Conservation (phyloP, 441 rosid genomes). For the Erodium moschatum region DNA sequence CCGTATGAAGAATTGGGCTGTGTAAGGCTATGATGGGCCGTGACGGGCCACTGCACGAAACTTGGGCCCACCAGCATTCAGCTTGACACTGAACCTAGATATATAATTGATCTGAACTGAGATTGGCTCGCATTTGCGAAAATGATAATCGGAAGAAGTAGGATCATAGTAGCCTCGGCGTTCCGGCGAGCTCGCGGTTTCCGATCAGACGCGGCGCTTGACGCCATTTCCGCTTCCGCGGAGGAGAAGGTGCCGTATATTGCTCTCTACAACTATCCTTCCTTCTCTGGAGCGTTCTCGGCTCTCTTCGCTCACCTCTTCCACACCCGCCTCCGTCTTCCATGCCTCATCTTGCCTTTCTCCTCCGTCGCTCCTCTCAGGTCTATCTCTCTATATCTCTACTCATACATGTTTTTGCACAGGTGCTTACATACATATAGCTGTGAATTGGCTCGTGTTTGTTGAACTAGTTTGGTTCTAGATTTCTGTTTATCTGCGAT, state of each 20-base stretch:
- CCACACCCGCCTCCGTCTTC: conserved; percentile 46
- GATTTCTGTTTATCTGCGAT: background rate
- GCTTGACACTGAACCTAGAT: background rate
- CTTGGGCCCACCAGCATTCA: background rate
- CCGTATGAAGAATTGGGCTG: background rate
- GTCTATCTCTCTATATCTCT: conserved; percentile 16
- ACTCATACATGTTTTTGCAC: background rate
- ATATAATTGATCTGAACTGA: background rate
- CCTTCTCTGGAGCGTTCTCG: conserved; percentile 70
- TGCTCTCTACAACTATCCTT: conserved; percentile 66
- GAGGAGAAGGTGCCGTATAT: conserved; percentile 49
- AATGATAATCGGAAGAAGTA: background rate
- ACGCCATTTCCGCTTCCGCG: conserved; percentile 44
- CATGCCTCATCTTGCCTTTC: conserved; percentile 60
- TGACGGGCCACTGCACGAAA: background rate
- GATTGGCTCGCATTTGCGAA: background rate
- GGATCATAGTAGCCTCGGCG: background rate
- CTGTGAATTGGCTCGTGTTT: background rate
- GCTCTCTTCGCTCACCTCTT: conserved; percentile 67
- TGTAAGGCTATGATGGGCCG: background rate
- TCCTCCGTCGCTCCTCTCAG: conserved; percentile 60
- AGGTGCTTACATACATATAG: background rate
- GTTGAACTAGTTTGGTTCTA: background rate
- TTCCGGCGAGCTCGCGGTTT: conserved; percentile 26
- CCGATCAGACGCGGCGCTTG: conserved; percentile 65